phyloP scores from a whole-genome alignment of 2,329 filamentous ascomycete genomes.

The Fonsecaea monophora region DNA sequence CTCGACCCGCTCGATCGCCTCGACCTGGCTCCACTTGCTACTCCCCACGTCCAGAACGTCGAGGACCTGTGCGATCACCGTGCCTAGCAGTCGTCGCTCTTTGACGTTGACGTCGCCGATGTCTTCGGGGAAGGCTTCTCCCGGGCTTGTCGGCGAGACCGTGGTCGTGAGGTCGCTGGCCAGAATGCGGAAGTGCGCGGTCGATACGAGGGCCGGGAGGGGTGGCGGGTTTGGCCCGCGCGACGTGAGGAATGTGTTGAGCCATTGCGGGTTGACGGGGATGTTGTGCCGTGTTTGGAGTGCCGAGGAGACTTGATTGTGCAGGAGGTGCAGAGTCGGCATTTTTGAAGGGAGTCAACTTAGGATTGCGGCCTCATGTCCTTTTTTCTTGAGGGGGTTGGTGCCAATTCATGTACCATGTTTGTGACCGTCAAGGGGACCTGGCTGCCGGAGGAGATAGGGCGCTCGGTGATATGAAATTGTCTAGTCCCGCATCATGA shows the following conservation, averaged over 20 bases:
- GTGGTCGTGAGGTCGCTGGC: slow-evolving; percentile 75
- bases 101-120: slow-evolving; percentile 61
- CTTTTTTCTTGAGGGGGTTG: too few species aligned
- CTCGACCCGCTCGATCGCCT: slow-evolving; percentile 67
- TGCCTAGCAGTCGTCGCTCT: slow-evolving; percentile 63
- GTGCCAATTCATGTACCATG: too few species aligned
- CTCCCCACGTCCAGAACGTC: slow-evolving; percentile 83
- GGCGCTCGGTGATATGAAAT: too few species aligned
- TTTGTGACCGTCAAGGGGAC: too few species aligned
- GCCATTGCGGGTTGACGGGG: slow-evolving; percentile 43
- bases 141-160: slow-evolving; percentile 50
- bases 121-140: slow-evolving; percentile 64
- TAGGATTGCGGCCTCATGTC: not conserved
- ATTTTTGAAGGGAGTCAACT: not conserved
- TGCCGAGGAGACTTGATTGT: slow-evolving; percentile 28
- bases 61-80: slow-evolving; percentile 79
- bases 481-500: too few species aligned
- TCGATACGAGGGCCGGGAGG: slow-evolving; percentile 75
- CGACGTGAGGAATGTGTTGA: slow-evolving; percentile 62
- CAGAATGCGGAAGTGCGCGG: slow-evolving; percentile 80
- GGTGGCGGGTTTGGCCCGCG: slow-evolving; percentile 61
- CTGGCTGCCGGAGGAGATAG: too few species aligned
- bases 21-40: slow-evolving; percentile 85
- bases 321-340: slow-evolving; percentile 25
- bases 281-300: slow-evolving; percentile 37